A percentile compares a stretch with the other conserved stretches of the same genome.
Evolutionary conservation across 1,284 basidiomycete genomes (phyloP).

Genomic region (Trichosporon faecale): DNA sequence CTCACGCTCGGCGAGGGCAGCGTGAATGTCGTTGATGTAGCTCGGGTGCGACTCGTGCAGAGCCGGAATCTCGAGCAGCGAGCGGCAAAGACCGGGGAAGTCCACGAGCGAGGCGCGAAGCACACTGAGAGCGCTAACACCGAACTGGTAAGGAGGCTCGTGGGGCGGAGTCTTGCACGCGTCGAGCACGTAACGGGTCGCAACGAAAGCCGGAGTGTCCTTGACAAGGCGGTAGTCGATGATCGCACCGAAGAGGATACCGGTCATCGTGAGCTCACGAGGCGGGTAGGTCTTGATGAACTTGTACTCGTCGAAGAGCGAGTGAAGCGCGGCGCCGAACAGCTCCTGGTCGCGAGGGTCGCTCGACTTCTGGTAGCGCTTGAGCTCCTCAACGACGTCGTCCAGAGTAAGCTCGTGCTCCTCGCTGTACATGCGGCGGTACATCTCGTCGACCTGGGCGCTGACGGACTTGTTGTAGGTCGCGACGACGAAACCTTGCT

Average conservation of each 20-base stretch:
- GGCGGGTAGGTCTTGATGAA: conserved; percentile 97
- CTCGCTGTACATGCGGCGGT: conserved; percentile 97
- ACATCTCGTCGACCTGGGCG: conserved; percentile 88
- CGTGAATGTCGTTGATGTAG: conserved; percentile 69
- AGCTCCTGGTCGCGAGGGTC: conserved; percentile 88
- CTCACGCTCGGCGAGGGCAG: conserved; percentile 59
- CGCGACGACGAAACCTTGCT: conserved; percentile 88
- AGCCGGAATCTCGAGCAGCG: conserved; percentile 80
- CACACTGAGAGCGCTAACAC: conserved; percentile 81
- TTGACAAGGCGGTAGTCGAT: conserved; percentile 93
- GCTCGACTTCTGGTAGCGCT: conserved; percentile 76
- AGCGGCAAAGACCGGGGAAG: conserved; percentile 91
- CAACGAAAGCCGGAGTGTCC: conserved; percentile 91
- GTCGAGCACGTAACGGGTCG: conserved; percentile 94
- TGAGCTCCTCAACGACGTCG: conserved; percentile 83
- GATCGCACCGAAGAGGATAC: conserved; percentile 91
- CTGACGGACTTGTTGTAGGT: conserved; percentile 86
- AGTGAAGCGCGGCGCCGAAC: conserved; percentile 98
- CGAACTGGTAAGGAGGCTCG: conserved; percentile 93
- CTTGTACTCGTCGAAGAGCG: conserved; percentile 99
- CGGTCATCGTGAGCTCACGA: conserved; percentile 93
- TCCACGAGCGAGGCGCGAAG: conserved; percentile 86
- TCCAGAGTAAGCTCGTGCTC: conserved; percentile 78
- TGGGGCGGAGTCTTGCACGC: conserved; percentile 78
- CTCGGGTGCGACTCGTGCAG: conserved; percentile 84